These are phyloP conservation scores for Coccinonectria pachysandricola DNA, from an alignment of 2,329 filamentous ascomycete genomes.

Conservation along the genomic window DNA sequence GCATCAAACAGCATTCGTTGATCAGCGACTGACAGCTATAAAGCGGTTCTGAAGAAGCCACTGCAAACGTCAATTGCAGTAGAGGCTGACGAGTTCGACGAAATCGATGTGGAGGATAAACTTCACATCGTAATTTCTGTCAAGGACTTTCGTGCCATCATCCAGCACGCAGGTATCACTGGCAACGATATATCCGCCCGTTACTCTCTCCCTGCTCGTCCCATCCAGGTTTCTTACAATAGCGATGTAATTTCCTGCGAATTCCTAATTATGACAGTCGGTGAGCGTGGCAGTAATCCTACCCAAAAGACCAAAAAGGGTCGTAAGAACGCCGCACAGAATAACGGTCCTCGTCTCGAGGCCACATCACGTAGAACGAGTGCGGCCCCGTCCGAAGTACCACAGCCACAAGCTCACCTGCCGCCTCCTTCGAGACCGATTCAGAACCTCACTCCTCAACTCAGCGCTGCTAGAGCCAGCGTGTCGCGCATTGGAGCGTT, in stretches of 20 bases:
- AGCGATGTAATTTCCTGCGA: slow-evolving; percentile 61
- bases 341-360: slow-evolving; percentile 33
- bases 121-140: slow-evolving; percentile 73
- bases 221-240: slow-evolving; percentile 63
- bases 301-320: slow-evolving; percentile 38
- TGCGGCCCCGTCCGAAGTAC: slow-evolving; percentile 26
- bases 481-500: slow-evolving; percentile 27
- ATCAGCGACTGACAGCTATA: slow-evolving; percentile 6
- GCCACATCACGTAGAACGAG: slow-evolving; percentile 36
- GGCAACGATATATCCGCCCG: slow-evolving; percentile 55
- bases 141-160: slow-evolving; percentile 72
- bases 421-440: slow-evolving; percentile 18
- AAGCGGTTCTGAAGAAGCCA: slow-evolving; percentile 69
- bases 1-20: background rate
- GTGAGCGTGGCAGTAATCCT: slow-evolving; percentile 46
- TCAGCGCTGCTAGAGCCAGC: slow-evolving; percentile 25
- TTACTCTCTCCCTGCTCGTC: slow-evolving; percentile 61
- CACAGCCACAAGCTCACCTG: slow-evolving; percentile 9
- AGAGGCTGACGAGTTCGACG: slow-evolving; percentile 66
- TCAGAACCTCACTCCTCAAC: slow-evolving; percentile 23
- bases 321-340: slow-evolving; percentile 27
- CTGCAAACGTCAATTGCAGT: slow-evolving; percentile 71
- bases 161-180: slow-evolving; percentile 62
- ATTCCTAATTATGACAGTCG: slow-evolving; percentile 75
- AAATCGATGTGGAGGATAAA: slow-evolving; percentile 62